A percentile compares a stretch with the other conserved stretches of the same genome.
These are phyloP conservation scores for Dendrobium nobile DNA, from an alignment of 106 monocot species.

Conservation along the genomic window DNA sequence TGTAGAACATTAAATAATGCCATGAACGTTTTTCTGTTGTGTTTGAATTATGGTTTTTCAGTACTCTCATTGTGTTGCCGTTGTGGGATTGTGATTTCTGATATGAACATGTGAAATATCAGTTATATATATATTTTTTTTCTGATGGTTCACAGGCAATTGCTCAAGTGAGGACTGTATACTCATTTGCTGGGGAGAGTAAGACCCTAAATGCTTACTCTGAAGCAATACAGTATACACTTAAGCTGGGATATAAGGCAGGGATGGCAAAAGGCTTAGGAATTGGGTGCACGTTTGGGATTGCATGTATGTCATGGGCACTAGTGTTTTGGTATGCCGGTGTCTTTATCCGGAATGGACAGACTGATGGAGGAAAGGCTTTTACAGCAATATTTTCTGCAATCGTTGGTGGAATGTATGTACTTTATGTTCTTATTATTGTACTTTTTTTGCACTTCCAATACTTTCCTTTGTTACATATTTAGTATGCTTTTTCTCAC, in stretches of 20 bases:
- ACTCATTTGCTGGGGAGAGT: conserved; percentile 86
- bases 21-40: background rate
- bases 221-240: conserved; percentile 88
- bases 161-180: conserved; percentile 89
- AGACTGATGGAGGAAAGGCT: conserved; percentile 97
- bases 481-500: background rate
- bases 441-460: background rate
- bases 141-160: conserved; percentile 56
- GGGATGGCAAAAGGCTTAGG: conserved; percentile 99
- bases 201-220: conserved; percentile 78
- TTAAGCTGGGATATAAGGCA: conserved; percentile 91
- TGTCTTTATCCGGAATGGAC: conserved; percentile 92
- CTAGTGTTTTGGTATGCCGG: conserved; percentile 98
- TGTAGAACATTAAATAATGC: background rate
- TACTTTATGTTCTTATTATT: conserved; percentile 3
- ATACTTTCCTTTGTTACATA: background rate
- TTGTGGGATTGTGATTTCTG: conserved; percentile 5
- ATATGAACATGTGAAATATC: background rate
- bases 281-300: conserved; percentile 94
- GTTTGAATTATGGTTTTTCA: background rate
- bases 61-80: background rate
- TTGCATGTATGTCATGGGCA: conserved; percentile 99
- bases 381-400: conserved; percentile 99
- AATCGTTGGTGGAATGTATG: conserved; percentile 99
- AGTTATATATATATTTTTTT: background rate